Evolutionary conservation across 2,329 filamentous ascomycete genomes (phyloP).

Genomic region (Alternaria brassicae): DNA sequence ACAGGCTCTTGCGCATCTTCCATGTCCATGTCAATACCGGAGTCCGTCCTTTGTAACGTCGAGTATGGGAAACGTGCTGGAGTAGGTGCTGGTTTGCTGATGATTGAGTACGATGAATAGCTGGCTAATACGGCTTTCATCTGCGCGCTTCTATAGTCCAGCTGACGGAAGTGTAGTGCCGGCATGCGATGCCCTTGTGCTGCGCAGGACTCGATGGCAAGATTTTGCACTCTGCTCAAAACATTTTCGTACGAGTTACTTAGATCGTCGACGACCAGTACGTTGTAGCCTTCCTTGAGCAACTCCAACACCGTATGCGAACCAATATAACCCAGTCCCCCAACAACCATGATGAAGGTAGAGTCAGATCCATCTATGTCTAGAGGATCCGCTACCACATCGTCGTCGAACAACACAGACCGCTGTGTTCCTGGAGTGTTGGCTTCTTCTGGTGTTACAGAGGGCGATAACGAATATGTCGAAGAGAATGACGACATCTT

Average conservation of each 20-base stretch:
- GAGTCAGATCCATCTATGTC: conserved; percentile 47
- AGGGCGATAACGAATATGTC: conserved; percentile 36
- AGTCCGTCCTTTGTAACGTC: conserved; percentile 40
- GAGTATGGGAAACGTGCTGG: conserved; percentile 37
- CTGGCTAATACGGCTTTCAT: conserved; percentile 55
- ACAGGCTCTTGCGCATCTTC: conserved; percentile 31
- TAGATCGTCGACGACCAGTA: conserved; percentile 56
- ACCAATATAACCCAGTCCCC: conserved; percentile 64
- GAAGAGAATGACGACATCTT: conserved; percentile 40
- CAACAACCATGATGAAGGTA: conserved; percentile 60
- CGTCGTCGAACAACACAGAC: conserved; percentile 58
- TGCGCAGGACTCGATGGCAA: conserved; percentile 51
- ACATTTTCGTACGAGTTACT: conserved; percentile 56
- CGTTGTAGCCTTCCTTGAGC: conserved; percentile 62
- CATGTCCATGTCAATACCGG: conserved; percentile 39
- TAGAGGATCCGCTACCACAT: conserved; percentile 53
- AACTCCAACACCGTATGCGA: conserved; percentile 64
- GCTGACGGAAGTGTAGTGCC: conserved; percentile 55
- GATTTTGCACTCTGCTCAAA: conserved; percentile 45
- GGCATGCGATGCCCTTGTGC: conserved; percentile 53
- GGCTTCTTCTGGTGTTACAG: conserved; percentile 34
- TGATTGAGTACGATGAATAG: conserved; percentile 46
- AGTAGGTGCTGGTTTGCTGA: conserved; percentile 22
- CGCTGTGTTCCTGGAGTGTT: conserved; percentile 56
- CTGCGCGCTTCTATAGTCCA: conserved; percentile 56